These are phyloP conservation scores for Botrytis sinoallii DNA, from an alignment of 2,329 filamentous ascomycete genomes.

Conservation along the genomic window DNA sequence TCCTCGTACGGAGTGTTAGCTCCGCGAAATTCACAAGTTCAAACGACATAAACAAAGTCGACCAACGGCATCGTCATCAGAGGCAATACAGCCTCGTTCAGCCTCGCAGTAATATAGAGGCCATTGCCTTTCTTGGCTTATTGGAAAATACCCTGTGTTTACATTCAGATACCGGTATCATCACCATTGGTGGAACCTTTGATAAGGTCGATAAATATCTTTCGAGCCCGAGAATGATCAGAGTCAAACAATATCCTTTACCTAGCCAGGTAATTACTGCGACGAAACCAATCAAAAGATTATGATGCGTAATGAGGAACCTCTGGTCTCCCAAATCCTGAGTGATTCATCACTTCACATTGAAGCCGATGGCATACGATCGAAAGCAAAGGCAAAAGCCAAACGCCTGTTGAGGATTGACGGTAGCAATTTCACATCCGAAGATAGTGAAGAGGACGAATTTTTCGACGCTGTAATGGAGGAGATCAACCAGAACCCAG, in stretches of 20 bases:
- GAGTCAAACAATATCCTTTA: neutral
- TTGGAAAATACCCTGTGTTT: neutral
- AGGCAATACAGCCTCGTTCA: neutral
- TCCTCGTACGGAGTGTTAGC: neutral
- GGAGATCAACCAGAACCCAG: conserved; percentile 26
- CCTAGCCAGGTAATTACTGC: neutral
- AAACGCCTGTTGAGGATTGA: neutral
- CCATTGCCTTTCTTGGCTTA: neutral
- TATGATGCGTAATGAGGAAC: conserved; percentile 7
- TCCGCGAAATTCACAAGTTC: neutral
- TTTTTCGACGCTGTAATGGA: neutral
- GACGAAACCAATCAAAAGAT: neutral
- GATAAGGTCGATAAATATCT: neutral
- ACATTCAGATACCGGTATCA: no score
- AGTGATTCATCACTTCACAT: neutral
- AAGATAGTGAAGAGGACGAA: neutral
- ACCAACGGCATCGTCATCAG: neutral
- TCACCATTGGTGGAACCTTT: neutral
- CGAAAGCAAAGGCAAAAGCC: neutral
- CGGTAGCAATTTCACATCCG: neutral
- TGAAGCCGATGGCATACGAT: neutral
- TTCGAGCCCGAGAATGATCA: neutral
- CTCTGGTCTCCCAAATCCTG: conserved; percentile 1
- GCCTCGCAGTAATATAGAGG: neutral
- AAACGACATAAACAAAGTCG: neutral